Percentiles rank a stretch among this genome's conserved stretches.
Conservation (phyloP, 1,284 basidiomycete species). For the Earliella scabrosa region DNA sequence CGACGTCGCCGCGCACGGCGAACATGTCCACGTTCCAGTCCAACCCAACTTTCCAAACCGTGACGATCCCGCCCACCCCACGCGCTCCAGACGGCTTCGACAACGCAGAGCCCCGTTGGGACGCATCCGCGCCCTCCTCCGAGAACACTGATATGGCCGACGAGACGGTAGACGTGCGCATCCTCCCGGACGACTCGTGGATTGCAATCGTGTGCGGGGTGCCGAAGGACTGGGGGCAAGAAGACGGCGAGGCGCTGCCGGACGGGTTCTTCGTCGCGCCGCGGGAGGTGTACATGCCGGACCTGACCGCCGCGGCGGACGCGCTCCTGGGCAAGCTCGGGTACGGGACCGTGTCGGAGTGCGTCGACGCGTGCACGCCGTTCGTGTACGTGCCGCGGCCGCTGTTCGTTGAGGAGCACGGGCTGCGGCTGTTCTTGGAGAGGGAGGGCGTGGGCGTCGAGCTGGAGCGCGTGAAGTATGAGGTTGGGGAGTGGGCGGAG, state of each 20-base stretch:
- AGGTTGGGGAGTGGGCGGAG: slow-evolving; percentile 69
- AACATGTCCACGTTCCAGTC: slow-evolving; percentile 8
- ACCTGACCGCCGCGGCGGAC: slow-evolving; percentile 73
- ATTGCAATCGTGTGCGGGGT: slow-evolving; percentile 81
- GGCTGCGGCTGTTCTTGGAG: slow-evolving; percentile 64
- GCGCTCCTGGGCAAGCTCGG: slow-evolving; percentile 81
- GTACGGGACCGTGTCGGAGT: slow-evolving; percentile 76
- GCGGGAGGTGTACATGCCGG: slow-evolving; percentile 79
- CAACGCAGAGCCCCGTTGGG: slow-evolving; percentile 3
- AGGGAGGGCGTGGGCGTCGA: slow-evolving; percentile 68
- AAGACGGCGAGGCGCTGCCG: slow-evolving; percentile 53
- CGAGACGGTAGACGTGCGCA: too few relatives aligned
- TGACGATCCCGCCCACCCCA: slow-evolving; percentile 37
- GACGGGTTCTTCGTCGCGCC: slow-evolving; percentile 77
- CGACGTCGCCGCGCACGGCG: slow-evolving; percentile 26
- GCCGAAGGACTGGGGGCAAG: slow-evolving; percentile 58
- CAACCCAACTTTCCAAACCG: slow-evolving; percentile 19
- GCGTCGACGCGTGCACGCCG: slow-evolving; percentile 71
- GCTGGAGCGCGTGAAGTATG: slow-evolving; percentile 63
- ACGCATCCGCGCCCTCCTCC: neutral
- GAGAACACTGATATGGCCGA: too few relatives aligned
- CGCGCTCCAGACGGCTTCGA: slow-evolving; percentile 5
- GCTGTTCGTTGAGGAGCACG: slow-evolving; percentile 80
- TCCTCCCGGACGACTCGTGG: slow-evolving; percentile 72
- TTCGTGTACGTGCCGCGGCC: slow-evolving; percentile 78